These are phyloP conservation scores for Talaromyces sp. DNA, from an alignment of 2,329 filamentous ascomycete species.

Conservation along the genomic window DNA sequence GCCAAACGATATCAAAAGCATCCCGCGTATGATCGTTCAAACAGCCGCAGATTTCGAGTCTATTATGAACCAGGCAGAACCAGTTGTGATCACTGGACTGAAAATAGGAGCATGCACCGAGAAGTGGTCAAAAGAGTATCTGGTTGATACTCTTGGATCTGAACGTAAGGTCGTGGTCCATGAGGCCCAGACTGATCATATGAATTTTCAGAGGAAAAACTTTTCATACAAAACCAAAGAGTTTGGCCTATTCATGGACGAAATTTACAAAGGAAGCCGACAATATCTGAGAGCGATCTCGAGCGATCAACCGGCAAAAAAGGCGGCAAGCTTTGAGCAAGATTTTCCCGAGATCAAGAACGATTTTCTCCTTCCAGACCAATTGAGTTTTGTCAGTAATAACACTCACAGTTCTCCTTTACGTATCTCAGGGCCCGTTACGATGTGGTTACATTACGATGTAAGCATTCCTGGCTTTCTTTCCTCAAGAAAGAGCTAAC, in stretches of 20 bases:
- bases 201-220: conserved; percentile 82
- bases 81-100: conserved; percentile 63
- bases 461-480: conserved; percentile 38
- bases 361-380: conserved; percentile 67
- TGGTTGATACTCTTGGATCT: conserved; percentile 59
- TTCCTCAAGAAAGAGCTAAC: background rate
- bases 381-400: conserved; percentile 58
- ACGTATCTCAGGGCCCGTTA: conserved; percentile 73
- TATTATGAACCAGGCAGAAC: conserved; percentile 58
- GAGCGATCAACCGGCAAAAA: conserved; percentile 61
- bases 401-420: conserved; percentile 74
- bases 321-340: conserved; percentile 63
- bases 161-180: conserved; percentile 71
- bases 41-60: conserved; percentile 57
- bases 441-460: conserved; percentile 90
- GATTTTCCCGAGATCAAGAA: conserved; percentile 69
- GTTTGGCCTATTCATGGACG: conserved; percentile 65
- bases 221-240: conserved; percentile 69
- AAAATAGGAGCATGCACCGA: conserved; percentile 65
- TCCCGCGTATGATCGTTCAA: conserved; percentile 54
- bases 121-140: conserved; percentile 67
- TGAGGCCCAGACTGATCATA: conserved; percentile 60
- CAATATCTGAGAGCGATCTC: conserved; percentile 80
- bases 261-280: conserved; percentile 57
- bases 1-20: conserved; percentile 24